These are phyloP conservation scores for Somion occarium DNA, from an alignment of 1,284 basidiomycete species.

Conservation along the genomic window DNA sequence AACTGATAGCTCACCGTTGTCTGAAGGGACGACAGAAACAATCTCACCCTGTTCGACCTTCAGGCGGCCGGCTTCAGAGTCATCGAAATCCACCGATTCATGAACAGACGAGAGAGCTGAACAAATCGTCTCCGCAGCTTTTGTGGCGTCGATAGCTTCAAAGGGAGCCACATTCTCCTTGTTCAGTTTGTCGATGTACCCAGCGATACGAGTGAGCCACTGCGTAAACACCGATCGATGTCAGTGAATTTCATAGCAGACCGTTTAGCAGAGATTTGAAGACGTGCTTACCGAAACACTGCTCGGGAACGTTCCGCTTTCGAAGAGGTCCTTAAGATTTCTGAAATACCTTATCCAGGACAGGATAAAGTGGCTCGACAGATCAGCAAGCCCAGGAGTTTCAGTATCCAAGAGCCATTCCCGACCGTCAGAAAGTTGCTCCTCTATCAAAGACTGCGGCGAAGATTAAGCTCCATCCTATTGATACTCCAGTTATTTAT, in stretches of 20 bases:
- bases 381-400: slow-evolving; percentile 44
- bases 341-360: slow-evolving; percentile 39
- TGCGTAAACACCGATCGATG: too few species aligned
- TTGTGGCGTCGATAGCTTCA: slow-evolving; percentile 31
- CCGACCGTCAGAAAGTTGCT: slow-evolving; percentile 50
- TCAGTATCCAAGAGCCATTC: slow-evolving; percentile 56
- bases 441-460: slow-evolving; percentile 40
- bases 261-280: neutral
- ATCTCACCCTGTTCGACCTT: slow-evolving; percentile 32
- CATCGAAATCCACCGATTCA: slow-evolving; percentile 42
- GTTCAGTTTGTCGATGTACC: slow-evolving; percentile 28
- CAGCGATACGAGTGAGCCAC: slow-evolving; percentile 43
- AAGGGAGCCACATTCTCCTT: slow-evolving; percentile 22
- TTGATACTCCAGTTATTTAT: neutral
- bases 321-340: slow-evolving; percentile 33
- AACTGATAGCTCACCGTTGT: slow-evolving; percentile 48
- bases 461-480: neutral
- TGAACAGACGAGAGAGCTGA: slow-evolving; percentile 33
- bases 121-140: slow-evolving; percentile 41
- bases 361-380: slow-evolving; percentile 44
- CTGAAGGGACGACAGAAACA: slow-evolving; percentile 44
- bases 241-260: slow-evolving; percentile 1
- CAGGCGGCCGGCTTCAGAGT: slow-evolving; percentile 38
- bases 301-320: slow-evolving; percentile 34
- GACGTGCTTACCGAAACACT: slow-evolving; percentile 33